Evolutionary conservation across 2,329 filamentous ascomycete genomes (phyloP), one percentile per base, ranked within the genome.

Genomic region (Penicillium sp.): DNA sequence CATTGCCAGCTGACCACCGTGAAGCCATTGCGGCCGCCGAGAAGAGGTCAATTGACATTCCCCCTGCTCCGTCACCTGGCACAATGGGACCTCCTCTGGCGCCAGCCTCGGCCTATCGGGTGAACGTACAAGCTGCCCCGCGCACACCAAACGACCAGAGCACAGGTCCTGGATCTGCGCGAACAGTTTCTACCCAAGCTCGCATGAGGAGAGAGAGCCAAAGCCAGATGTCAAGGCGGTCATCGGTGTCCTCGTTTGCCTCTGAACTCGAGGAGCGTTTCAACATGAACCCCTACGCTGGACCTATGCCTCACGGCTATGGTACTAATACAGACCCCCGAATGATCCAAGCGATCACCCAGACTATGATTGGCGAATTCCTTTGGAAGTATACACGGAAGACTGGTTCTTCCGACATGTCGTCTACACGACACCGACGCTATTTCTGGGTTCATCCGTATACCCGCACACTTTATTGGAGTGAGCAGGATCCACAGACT

Each of bases 361-460:
- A 99, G 77, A 98, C 95, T 17, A 99, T 99, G 95, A 98, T 99
- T 72, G 95, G 95, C 57, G 95, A 99, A 75, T 98, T 94, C 75
- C 83, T 99, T 42, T 99, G 95, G 95, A 99, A 99, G 76, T 99
- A 99, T 78, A 99, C 95, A 0, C 90, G 95, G 70, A 96, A 95
- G 80, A 84, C 93, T 60, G 93, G 92, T n/a, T 89, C 94, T 25
- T 90, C 88, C 56, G 90, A 92, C 63, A 87, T 96, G 78, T 98
- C 93, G 15, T 90, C 88, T 68, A 96, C 93, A 57, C 87, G 95
- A 54, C 95, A 99, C 76, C 87, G 91, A 62, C 88, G 95, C 35
- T 99, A 97, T 82, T 99, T 99, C 84, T 99, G 95, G 95, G 91
- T 99, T 22, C 95, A 99, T 73, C 95, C 95, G 0, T 99, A 98